Evolutionary conservation across 768 basidiomycete species (phyloP), one percentile per base, ranked within the genome.

Genomic region (Leccinum incarnatum): DNA sequence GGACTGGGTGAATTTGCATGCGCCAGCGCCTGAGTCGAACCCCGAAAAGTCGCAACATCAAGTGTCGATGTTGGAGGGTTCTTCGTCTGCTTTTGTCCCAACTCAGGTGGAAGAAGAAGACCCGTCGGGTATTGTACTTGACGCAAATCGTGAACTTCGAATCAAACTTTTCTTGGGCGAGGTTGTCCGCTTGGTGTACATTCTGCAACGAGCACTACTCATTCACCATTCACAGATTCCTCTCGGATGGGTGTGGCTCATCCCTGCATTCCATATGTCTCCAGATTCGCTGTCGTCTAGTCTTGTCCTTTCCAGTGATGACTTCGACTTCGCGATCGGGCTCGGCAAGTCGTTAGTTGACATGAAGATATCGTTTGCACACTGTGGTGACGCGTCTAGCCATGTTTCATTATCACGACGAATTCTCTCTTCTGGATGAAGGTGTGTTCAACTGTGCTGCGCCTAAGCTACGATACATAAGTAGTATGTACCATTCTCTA

Each of bases 181-280:
- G 78, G 88, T 87, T 62, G n/a, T 61, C 69, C 53, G 34, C 6
- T 57, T 61, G 34, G 56, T 47, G 12, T 49, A 54, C 55, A 19
- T 47, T 21, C 25, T 4, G 14, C 5, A 8, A 34, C 15, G 32
- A 51, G 27, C 32, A 37, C 19, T 50, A 29, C 42, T 57, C 34
- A 62, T 19, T 1, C 47, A 37, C 21, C 51, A 32, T 56, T 11
- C 36, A 25, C 67, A 92, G 81, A 79, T 93, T 0, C 84, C 88
- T 65, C 83, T 95, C 70, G 87, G 89, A 32, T 95, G 93, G 93
- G 69, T 86, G 52, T 94, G 93, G 93, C 80, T 94, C 67, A 83
- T 95, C 59, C 93, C 93, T 0, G 78, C 85, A 0, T 94, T 94
- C 75, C 90, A 94, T 67, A 83, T 93, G 77, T 76, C 82, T 1